Conservation (phyloP, 345 rosid genomes). For the Hirschfeldia incana region DNA sequence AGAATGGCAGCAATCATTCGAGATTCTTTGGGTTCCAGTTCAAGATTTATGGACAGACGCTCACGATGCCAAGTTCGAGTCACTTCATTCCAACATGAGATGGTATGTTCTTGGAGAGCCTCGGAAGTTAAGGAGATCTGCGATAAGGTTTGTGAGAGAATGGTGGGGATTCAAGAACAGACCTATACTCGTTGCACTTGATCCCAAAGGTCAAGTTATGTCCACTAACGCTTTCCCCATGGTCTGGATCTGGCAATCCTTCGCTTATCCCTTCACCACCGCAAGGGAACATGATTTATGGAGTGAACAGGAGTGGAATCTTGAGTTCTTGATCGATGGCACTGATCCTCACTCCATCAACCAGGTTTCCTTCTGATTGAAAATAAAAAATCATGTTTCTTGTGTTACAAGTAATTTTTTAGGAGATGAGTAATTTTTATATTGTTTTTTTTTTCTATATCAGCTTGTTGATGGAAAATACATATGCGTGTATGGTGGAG, state of each 20-base stretch:
- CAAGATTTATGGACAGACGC: slow-evolving; percentile 55
- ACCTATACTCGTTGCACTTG: slow-evolving; percentile 74
- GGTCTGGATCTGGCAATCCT: slow-evolving; percentile 82
- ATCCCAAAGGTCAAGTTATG: slow-evolving; percentile 70
- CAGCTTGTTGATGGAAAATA: slow-evolving; percentile 52
- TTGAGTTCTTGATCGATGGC: slow-evolving; percentile 56
- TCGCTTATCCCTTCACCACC: slow-evolving; percentile 76
- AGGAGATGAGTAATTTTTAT: not conserved
- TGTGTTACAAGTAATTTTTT: not conserved
- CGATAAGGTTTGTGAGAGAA: slow-evolving; percentile 55
- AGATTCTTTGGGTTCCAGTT: slow-evolving; percentile 79
- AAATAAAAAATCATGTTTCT: not conserved
- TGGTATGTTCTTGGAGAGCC: slow-evolving; percentile 79
- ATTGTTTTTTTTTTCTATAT: not conserved
- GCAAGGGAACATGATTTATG: slow-evolving; percentile 57
- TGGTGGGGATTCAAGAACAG: slow-evolving; percentile 67
- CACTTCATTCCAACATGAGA: slow-evolving; percentile 54
- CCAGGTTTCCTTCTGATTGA: slow-evolving; percentile 46
- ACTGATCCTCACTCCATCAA: slow-evolving; percentile 44
- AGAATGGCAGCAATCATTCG: slow-evolving; percentile 54
- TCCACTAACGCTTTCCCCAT: slow-evolving; percentile 75
- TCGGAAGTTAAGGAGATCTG: slow-evolving; percentile 47
- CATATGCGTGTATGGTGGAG: slow-evolving; percentile 81
- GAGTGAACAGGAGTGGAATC: slow-evolving; percentile 61
- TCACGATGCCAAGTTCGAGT: slow-evolving; percentile 49